Evolutionary conservation across 2,329 filamentous ascomycete genomes (phyloP).

Genomic region (Aspergillus fumigatus): DNA sequence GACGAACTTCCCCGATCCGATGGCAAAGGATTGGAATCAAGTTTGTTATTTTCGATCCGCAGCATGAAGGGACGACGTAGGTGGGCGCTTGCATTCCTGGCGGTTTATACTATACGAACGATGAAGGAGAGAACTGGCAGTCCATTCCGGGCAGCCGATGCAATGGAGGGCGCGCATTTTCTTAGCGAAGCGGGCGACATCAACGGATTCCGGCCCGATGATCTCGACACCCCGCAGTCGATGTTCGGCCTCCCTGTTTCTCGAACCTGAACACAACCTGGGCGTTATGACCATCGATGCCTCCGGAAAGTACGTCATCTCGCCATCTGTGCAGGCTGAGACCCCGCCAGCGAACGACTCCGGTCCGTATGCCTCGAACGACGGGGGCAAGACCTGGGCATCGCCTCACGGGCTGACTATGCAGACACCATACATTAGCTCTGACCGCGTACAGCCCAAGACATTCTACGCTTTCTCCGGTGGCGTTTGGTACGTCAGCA

Average conservation of each 20-base stretch:
- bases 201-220: constrained; percentile 8
- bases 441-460: constrained; percentile 10
- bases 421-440: constrained; percentile 10
- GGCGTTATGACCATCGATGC: constrained; percentile 11
- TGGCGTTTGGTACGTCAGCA: constrained; percentile 9
- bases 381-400: constrained; percentile 9
- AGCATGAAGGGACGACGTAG: constrained; percentile 7
- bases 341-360: constrained; percentile 6
- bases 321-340: constrained; percentile 3
- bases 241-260: constrained; percentile 12
- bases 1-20: constrained; percentile 8
- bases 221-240: constrained; percentile 10
- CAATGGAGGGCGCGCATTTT: constrained; percentile 8
- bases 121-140: constrained; percentile 8
- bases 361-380: constrained; percentile 6
- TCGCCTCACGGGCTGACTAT: constrained; percentile 8
- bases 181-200: constrained; percentile 8
- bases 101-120: constrained; percentile 8
- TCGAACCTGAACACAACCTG: constrained; percentile 12
- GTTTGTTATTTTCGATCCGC: constrained; percentile 12
- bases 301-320: constrained; percentile 9
- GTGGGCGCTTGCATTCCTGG: constrained; percentile 8
- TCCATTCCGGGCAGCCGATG: constrained; percentile 8
- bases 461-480: constrained; percentile 12
- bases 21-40: constrained; percentile 9